Evolutionary conservation across 2,329 filamentous ascomycete species (phyloP).

Genomic region (Gliomastix tumulicola): DNA sequence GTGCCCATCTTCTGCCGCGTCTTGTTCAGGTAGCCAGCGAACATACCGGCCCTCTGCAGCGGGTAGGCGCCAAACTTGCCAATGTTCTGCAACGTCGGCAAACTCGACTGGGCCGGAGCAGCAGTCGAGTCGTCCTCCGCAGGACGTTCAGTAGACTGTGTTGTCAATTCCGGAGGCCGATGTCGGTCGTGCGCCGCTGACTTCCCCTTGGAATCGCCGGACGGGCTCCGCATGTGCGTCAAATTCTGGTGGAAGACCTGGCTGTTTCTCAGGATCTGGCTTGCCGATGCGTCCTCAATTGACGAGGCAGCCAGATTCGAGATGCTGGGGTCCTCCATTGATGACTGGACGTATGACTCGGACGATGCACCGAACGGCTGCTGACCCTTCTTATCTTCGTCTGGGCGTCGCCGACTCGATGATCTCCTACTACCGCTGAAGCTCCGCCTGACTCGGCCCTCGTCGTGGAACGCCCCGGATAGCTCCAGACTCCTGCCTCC

Average conservation of each 20-base stretch:
- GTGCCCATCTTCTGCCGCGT: constrained; percentile 76
- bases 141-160: no score
- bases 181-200: background rate
- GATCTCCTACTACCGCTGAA: constrained; percentile 54
- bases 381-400: constrained; percentile 22
- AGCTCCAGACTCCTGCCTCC: constrained; percentile 50
- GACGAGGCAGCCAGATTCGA: constrained; percentile 65
- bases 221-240: no score
- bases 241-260: constrained; percentile 83
- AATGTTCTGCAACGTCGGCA: constrained; percentile 42
- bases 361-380: constrained; percentile 51
- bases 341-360: constrained; percentile 65
- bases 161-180: no score
- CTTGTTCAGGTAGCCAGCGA: constrained; percentile 76
- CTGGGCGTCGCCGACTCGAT: constrained; percentile 37
- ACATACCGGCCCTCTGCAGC: constrained; percentile 72
- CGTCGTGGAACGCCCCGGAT: constrained; percentile 31
- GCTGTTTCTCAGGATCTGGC: constrained; percentile 81
- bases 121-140: constrained; percentile 6
- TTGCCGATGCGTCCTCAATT: constrained; percentile 75
- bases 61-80: constrained; percentile 65
- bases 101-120: constrained; percentile 16
- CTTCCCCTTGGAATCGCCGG: constrained; percentile 1
- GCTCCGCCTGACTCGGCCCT: constrained; percentile 45
- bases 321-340: constrained; percentile 64